Conservation (phyloP, 345 rosid species). For the Eucalyptus sp. region DNA sequence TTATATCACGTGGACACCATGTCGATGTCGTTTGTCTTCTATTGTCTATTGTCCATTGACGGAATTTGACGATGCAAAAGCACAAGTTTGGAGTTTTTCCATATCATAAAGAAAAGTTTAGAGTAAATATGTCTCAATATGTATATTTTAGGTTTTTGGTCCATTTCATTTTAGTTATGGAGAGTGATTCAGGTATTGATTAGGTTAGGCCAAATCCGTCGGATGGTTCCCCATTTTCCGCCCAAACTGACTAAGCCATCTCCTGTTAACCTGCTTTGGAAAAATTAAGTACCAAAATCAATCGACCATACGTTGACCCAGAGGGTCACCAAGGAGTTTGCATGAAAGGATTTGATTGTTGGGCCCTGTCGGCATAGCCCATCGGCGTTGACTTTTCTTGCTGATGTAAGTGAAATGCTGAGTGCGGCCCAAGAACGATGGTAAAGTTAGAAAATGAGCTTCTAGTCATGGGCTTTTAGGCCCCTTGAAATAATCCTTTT, state of each 20-base stretch:
- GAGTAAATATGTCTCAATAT: rapidly evolving
- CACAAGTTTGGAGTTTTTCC: background rate
- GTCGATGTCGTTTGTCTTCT: background rate
- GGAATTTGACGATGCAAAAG: background rate
- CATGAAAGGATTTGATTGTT: background rate
- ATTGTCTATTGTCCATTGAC: too few relatives aligned
- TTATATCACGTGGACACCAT: background rate
- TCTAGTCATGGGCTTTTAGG: background rate
- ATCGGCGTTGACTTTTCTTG: background rate
- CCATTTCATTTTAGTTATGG: background rate
- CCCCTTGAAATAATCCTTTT: background rate
- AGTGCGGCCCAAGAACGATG: background rate
- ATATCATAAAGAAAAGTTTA: background rate
- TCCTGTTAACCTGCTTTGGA: background rate
- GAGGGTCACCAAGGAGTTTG: background rate
- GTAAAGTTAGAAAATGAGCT: background rate
- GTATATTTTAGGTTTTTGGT: background rate
- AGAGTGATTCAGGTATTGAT: background rate
- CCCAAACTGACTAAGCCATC: background rate
- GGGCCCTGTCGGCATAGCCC: background rate
- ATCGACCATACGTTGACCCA: background rate
- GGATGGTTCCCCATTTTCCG: background rate
- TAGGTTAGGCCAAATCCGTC: background rate
- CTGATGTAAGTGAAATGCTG: background rate
- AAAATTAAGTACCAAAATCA: background rate